Conservation (phyloP, 169 alveolate genomes). For the Plasmodium sp. region DNA sequence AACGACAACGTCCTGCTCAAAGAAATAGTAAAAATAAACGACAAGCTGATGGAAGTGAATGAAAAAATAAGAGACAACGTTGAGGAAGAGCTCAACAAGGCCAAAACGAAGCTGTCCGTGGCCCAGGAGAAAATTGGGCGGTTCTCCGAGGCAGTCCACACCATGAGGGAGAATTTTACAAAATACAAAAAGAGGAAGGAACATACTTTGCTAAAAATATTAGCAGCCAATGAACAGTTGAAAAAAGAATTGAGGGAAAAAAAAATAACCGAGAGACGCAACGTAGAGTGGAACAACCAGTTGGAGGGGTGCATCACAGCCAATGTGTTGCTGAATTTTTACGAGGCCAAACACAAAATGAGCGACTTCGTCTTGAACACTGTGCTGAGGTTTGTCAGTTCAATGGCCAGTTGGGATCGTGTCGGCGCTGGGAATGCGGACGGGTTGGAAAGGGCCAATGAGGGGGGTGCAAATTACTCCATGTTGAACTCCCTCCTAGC, state of each 20-base stretch:
- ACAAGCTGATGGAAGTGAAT: conserved; percentile 34
- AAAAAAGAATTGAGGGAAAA: conserved; percentile 28
- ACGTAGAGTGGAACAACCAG: neutral
- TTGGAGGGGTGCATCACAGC: conserved; percentile 3
- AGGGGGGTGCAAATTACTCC: neutral
- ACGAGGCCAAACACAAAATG: conserved; percentile 44
- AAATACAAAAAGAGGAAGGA: conserved; percentile 42
- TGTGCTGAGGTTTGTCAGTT: neutral
- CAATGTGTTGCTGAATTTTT: conserved; percentile 19
- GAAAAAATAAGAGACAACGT: conserved; percentile 20
- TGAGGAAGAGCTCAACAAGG: conserved; percentile 8
- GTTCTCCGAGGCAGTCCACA: conserved; percentile 8
- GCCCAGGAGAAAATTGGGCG: conserved; percentile 36
- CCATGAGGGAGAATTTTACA: conserved; percentile 8
- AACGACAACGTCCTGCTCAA: conserved; percentile 29
- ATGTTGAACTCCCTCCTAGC: neutral
- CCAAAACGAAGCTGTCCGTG: neutral
- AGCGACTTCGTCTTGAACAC: neutral
- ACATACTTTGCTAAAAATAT: neutral
- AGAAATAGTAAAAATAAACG: conserved; percentile 45
- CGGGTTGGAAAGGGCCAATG: neutral
- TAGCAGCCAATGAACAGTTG: conserved; percentile 30
- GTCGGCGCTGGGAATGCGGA: neutral
- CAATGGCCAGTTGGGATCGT: neutral
- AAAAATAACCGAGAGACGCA: conserved; percentile 25